phyloP scores from a whole-genome alignment of 1,139 yeast species.

The Blastobotrys arbuscula region DNA sequence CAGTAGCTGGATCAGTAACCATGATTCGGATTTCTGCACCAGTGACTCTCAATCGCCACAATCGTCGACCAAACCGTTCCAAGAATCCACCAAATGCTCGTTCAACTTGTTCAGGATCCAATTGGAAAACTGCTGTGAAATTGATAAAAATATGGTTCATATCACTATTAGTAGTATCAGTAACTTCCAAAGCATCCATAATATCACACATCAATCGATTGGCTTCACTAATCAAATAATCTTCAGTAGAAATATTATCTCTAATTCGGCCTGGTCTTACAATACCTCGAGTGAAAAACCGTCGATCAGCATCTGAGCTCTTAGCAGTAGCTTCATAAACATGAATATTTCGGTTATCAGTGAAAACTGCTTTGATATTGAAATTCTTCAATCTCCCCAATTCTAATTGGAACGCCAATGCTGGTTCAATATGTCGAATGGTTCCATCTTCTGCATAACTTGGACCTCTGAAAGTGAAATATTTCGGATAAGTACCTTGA shows the following conservation, averaged over 20 bases:
- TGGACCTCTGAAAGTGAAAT: slow-evolving; percentile 92
- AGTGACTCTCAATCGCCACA: slow-evolving; percentile 94
- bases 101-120: slow-evolving; percentile 92
- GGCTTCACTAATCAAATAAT: slow-evolving; percentile 92
- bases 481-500: slow-evolving; percentile 86
- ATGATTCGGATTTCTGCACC: slow-evolving; percentile 96
- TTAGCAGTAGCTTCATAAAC: slow-evolving; percentile 96
- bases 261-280: slow-evolving; percentile 93
- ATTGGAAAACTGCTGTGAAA: slow-evolving; percentile 90
- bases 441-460: slow-evolving; percentile 69
- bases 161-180: slow-evolving; percentile 92
- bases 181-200: slow-evolving; percentile 87
- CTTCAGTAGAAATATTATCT: slow-evolving; percentile 88
- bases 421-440: slow-evolving; percentile 97
- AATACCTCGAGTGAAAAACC: slow-evolving; percentile 95
- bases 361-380: slow-evolving; percentile 88
- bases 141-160: slow-evolving; percentile 94
- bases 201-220: slow-evolving; percentile 94
- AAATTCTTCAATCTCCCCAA: slow-evolving; percentile 91
- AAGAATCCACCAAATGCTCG: slow-evolving; percentile 96
- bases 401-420: slow-evolving; percentile 95
- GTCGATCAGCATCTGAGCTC: slow-evolving; percentile 86
- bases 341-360: slow-evolving; percentile 95
- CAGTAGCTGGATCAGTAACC: slow-evolving; percentile 83
- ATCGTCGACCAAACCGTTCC: slow-evolving; percentile 94